Evolutionary conservation across 805 yeast species (phyloP).

Genomic region (Candida glaebosa): DNA sequence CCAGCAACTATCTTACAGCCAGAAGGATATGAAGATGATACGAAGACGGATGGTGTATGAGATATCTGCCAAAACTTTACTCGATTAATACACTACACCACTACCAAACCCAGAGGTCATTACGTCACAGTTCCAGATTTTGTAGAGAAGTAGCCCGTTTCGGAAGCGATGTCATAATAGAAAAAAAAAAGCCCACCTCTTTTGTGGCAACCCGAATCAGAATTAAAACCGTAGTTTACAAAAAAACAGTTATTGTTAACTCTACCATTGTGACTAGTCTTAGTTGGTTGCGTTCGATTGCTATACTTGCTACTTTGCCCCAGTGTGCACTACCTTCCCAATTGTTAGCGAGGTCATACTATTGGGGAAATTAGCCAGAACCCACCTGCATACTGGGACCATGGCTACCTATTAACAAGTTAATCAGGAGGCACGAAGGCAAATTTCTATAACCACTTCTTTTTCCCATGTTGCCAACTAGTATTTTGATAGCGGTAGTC

Average conservation of each 20-base stretch:
- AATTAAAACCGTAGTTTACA: too few species aligned
- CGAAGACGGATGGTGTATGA: constrained; percentile 70
- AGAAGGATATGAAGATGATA: constrained; percentile 64
- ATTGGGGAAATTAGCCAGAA: not conserved
- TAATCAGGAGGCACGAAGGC: not conserved
- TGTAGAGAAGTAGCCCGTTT: not conserved
- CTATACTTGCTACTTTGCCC: too few species aligned
- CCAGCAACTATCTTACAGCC: constrained; percentile 50
- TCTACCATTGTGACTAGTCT: not conserved
- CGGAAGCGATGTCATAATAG: not conserved
- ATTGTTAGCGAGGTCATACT: too few species aligned
- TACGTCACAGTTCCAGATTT: not conserved
- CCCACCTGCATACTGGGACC: not conserved
- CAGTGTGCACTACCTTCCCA: too few species aligned
- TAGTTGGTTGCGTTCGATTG: too few species aligned
- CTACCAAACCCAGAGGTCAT: not conserved
- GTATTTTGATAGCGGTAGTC: constrained; percentile 1
- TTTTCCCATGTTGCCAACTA: constrained; percentile 3
- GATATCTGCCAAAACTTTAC: constrained; percentile 34
- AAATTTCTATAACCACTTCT: not conserved
- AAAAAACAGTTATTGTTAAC: not conserved
- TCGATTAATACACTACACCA: constrained; percentile 13
- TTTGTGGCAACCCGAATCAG: too few species aligned
- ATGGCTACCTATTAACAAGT: not conserved
- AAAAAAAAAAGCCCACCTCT: too few species aligned